Base-by-base conservation (phyloP, 2,329 filamentous ascomycete species). In the Fusarium sp. region DNA sequence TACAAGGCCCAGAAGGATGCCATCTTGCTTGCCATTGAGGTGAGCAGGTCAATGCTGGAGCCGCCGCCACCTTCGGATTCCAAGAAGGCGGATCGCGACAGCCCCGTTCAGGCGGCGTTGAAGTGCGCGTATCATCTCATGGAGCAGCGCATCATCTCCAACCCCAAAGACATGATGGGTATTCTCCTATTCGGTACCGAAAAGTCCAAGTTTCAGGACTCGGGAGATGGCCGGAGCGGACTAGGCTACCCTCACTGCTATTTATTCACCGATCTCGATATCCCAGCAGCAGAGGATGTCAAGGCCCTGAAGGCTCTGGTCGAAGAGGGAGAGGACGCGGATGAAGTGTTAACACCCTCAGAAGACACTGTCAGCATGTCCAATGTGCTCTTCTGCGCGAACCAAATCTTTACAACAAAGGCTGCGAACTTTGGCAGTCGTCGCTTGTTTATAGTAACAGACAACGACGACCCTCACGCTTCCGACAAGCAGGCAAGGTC, bases 81-180 rank as follows among this genome's bases (percentile, higher is more conserved):
- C 53, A 97, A 93, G 81, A 95, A 94, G 79, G 89, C 90, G 44
- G 92, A 93, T 70, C 90, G 86, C 61, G 93, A 95, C 75, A 95
- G 92, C 46, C 90, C 95, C 5, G 86, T 94, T 1, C 87, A 91
- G 55, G 95, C 95, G 15, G 95, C 96, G 5, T 82, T 99, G 52
- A 97, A 97, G 85, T 98, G 94, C 75, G 96, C 95, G 62, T 97
- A 97, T 76, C 90, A 94, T 76, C 86, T 99, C 56, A 98, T 99
- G 94, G 94, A 98, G 82, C 95, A 98, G 82, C 94, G 96, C 74
- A 98, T 99, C 80, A 98, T 99, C 74, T 95, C 95, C 4, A 95
- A 95, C 66, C 96, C 96, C 2, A 95, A 92, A 76, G 96, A 99
- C 67, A 97, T 98, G 93, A 98, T 99, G 88, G 95, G 95, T 2